These are phyloP conservation scores for Pichia terricola DNA, from an alignment of 1,139 yeast species.

Conservation along the genomic window DNA sequence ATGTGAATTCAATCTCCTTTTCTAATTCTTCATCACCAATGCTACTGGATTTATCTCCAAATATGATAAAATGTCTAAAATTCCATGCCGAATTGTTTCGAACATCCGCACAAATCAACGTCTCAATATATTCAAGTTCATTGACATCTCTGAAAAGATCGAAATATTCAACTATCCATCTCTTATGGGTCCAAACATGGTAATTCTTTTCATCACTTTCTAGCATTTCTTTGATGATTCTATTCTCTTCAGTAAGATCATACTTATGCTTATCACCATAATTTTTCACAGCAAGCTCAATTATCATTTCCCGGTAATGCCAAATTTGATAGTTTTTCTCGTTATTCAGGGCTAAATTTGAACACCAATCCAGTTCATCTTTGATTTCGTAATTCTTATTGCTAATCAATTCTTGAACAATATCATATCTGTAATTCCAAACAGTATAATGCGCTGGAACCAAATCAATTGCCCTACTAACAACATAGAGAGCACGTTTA, in stretches of 20 bases:
- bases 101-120: slow-evolving; percentile 50
- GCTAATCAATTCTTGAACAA: slow-evolving; percentile 28
- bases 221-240: slow-evolving; percentile 56
- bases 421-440: slow-evolving; percentile 69
- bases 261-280: slow-evolving; percentile 21
- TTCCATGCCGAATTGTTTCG: slow-evolving; percentile 94
- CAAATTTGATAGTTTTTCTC: slow-evolving; percentile 94
- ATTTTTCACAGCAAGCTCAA: slow-evolving; percentile 27
- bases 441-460: slow-evolving; percentile 90
- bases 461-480: slow-evolving; percentile 50
- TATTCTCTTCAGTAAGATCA: slow-evolving; percentile 46
- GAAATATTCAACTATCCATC: slow-evolving; percentile 63
- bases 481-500: slow-evolving; percentile 60
- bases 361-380: slow-evolving; percentile 69
- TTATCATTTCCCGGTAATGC: slow-evolving; percentile 72
- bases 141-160: slow-evolving; percentile 32
- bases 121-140: slow-evolving; percentile 49
- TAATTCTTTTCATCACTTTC: slow-evolving; percentile 80
- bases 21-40: slow-evolving; percentile 13
- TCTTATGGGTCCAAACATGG: slow-evolving; percentile 91
- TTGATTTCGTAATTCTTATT: slow-evolving; percentile 19
- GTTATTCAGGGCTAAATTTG: slow-evolving; percentile 59
- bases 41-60: slow-evolving; percentile 17
- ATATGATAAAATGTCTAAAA: slow-evolving; percentile 58
- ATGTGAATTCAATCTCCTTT: slow-evolving; percentile 39